A percentile compares a stretch with the other conserved stretches of the same genome.
phyloP scores from a whole-genome alignment of 371 early-diverging fungal genomes.

The Rhizopus microsporus region DNA sequence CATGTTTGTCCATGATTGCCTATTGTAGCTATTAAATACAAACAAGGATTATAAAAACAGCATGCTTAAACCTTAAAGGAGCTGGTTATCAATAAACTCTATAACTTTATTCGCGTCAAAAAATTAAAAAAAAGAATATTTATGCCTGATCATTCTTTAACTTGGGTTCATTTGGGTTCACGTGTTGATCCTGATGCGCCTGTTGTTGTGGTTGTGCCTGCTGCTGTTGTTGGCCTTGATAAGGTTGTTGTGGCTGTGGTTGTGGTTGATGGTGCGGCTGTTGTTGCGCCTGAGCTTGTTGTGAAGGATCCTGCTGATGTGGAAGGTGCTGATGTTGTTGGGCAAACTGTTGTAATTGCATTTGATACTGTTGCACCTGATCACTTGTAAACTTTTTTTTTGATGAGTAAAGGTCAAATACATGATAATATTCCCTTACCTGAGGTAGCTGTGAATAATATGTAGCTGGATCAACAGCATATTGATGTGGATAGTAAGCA shows the following conservation, averaged over 20 bases:
- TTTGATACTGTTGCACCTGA: slow-evolving; percentile 12
- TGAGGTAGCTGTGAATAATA: slow-evolving; percentile 22
- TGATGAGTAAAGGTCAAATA: neutral
- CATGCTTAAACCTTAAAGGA: too few species aligned
- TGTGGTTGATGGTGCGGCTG: neutral
- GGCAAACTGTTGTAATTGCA: slow-evolving; percentile 14
- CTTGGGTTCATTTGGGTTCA: too few species aligned
- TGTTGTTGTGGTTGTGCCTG: neutral
- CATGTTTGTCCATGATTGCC: too few species aligned
- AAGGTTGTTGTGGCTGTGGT: neutral
- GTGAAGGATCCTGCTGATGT: slow-evolving; percentile 5
- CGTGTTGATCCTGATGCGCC: neutral
- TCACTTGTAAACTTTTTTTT: neutral
- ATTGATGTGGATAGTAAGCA: slow-evolving; percentile 26
- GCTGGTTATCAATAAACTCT: too few species aligned
- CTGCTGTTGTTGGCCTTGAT: neutral
- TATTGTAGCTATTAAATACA: too few species aligned
- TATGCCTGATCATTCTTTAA: too few species aligned
- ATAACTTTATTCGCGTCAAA: too few species aligned
- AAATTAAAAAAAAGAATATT: too few species aligned
- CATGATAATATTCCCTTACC: neutral
- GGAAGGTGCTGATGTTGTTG: slow-evolving; percentile 9
- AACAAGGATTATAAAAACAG: too few species aligned
- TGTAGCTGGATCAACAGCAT: slow-evolving; percentile 20
- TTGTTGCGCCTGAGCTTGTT: neutral